These are phyloP conservation scores for Sporothrix schenckii DNA, from an alignment of 2,329 filamentous ascomycete genomes.

Conservation along the genomic window DNA sequence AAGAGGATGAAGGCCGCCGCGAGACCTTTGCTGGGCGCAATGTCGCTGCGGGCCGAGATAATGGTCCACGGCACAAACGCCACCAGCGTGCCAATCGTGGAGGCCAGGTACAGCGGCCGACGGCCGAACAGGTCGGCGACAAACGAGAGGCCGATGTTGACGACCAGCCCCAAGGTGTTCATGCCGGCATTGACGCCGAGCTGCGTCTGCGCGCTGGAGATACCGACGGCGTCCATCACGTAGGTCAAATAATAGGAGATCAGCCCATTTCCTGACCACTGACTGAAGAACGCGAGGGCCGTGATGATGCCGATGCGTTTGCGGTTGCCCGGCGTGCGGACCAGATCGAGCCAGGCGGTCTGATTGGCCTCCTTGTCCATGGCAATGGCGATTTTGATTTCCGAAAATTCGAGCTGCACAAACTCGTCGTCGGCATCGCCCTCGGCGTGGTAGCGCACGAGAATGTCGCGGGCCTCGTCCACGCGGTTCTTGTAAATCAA, in stretches of 20 bases:
- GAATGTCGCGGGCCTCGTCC: constrained; percentile 10
- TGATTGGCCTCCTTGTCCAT: constrained; percentile 13
- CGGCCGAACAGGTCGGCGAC: constrained; percentile 12
- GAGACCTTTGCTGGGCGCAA: neutral
- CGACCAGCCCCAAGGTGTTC: neutral
- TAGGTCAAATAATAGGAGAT: neutral
- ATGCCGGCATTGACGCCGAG: constrained; percentile 20
- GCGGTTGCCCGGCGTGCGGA: constrained; percentile 15
- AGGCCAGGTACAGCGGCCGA: constrained; percentile 4
- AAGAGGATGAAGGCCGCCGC: constrained; percentile 1
- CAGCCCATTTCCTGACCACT: neutral
- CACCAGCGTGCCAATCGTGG: constrained; percentile 7
- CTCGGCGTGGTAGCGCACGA: constrained; percentile 12
- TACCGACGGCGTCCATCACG: constrained; percentile 9
- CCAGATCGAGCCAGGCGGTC: constrained; percentile 12
- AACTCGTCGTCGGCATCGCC: constrained; percentile 1
- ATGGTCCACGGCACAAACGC: constrained; percentile 6
- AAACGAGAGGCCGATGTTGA: constrained; percentile 2
- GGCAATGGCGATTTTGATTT: constrained; percentile 15
- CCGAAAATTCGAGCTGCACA: neutral
- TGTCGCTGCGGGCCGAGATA: constrained; percentile 5
- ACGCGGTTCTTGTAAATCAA: neutral
- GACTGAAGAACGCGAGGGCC: constrained; percentile 7
- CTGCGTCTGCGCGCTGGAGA: constrained; percentile 8
- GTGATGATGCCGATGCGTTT: constrained; percentile 14